phyloP scores from a whole-genome alignment of 495 filamentous ascomycete species.

The Aspergillus cavernicola region DNA sequence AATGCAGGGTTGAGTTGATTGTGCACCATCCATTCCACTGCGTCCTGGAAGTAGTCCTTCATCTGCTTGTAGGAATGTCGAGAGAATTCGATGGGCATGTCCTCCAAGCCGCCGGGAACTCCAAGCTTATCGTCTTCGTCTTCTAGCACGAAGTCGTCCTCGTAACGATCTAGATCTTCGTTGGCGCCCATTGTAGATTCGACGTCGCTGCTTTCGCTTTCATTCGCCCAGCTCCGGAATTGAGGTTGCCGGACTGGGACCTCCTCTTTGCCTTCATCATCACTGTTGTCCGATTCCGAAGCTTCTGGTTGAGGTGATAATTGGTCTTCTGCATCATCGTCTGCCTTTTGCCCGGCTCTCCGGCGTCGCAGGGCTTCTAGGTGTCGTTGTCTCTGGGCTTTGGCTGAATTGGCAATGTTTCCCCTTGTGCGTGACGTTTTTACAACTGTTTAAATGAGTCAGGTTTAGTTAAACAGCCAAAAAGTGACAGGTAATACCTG shows the following conservation, averaged over 20 bases:
- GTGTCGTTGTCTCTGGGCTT: constrained; percentile 41
- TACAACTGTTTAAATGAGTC: constrained; percentile 24
- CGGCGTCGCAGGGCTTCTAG: constrained; percentile 54
- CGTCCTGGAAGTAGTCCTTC: constrained; percentile 74
- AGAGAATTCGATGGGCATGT: constrained; percentile 71
- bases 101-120: constrained; percentile 47
- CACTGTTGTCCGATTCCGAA: constrained; percentile 13
- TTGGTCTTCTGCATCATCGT: constrained; percentile 17
- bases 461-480: neutral
- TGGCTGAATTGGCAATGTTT: constrained; percentile 33
- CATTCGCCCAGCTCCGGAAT: constrained; percentile 10
- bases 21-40: constrained; percentile 78
- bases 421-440: constrained; percentile 43
- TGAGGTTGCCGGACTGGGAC: constrained; percentile 9
- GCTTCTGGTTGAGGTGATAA: constrained; percentile 27
- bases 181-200: constrained; percentile 34
- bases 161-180: constrained; percentile 53
- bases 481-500: constrained; percentile 24
- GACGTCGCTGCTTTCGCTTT: constrained; percentile 29
- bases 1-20: constrained; percentile 76
- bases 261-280: constrained; percentile 23
- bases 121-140: constrained; percentile 63
- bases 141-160: constrained; percentile 69
- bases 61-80: constrained; percentile 60
- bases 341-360: constrained; percentile 50